These are phyloP conservation scores for Ramalina intermedia DNA, from an alignment of 495 filamentous ascomycete species.

Conservation along the genomic window DNA sequence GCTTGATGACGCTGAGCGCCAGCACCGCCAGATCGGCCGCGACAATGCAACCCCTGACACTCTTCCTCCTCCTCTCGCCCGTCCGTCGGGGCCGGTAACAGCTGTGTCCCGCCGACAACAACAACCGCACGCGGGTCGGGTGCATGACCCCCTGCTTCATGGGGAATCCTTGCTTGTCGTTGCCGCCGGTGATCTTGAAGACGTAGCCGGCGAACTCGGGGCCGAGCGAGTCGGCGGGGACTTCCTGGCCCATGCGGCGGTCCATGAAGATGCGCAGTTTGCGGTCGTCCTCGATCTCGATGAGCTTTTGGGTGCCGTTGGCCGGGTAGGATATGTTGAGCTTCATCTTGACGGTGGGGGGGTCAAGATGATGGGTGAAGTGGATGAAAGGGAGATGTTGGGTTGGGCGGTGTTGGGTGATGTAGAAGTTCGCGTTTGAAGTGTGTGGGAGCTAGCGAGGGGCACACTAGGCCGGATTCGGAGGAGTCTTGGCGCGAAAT, in stretches of 20 bases:
- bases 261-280: constrained; percentile 76
- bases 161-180: constrained; percentile 99
- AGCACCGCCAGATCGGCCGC: constrained; percentile 86
- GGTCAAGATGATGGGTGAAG: constrained; percentile 19
- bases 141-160: constrained; percentile 99
- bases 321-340: constrained; percentile 96
- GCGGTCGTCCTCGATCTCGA: constrained; percentile 98
- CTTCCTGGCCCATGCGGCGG: constrained; percentile 94
- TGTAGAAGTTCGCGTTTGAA: background rate
- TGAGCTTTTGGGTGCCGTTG: constrained; percentile 97
- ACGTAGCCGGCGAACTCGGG: constrained; percentile 99
- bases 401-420: background rate
- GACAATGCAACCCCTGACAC: constrained; percentile 94
- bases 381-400: background rate
- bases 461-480: no score
- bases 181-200: constrained; percentile 96
- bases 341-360: constrained; percentile 52
- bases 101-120: constrained; percentile 82
- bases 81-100: constrained; percentile 97
- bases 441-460: no score
- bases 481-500: no score
- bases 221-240: constrained; percentile 81
- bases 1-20: constrained; percentile 88
- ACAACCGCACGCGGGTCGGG: constrained; percentile 90
- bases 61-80: constrained; percentile 98